These are phyloP conservation scores for Silene conica DNA, from an alignment of 148 eudicot genomes.

Conservation along the genomic window DNA sequence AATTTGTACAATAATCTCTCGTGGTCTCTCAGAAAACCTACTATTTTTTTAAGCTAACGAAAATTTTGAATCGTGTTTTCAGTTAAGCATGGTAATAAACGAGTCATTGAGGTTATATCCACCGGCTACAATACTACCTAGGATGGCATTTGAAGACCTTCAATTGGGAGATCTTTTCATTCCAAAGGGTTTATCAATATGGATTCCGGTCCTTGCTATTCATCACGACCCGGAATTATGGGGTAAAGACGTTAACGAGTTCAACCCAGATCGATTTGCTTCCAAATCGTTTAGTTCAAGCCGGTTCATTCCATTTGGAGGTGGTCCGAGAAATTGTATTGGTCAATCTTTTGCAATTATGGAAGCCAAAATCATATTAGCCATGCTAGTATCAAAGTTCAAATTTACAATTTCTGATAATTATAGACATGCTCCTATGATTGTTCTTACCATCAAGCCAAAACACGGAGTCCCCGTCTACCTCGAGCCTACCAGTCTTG, in stretches of 20 bases:
- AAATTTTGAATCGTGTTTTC: constrained; percentile 7
- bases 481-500: constrained; percentile 32
- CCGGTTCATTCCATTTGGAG: constrained; percentile 77
- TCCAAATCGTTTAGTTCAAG: constrained; percentile 52
- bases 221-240: constrained; percentile 74
- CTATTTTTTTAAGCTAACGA: neutral
- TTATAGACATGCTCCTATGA: constrained; percentile 78
- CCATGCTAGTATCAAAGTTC: constrained; percentile 58
- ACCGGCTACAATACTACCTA: constrained; percentile 75
- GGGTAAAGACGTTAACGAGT: constrained; percentile 77
- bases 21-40: no score
- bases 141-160: constrained; percentile 86
- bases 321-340: constrained; percentile 85
- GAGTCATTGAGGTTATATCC: constrained; percentile 83
- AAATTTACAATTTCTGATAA: constrained; percentile 58
- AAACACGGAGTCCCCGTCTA: constrained; percentile 83
- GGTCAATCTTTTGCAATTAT: constrained; percentile 78
- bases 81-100: constrained; percentile 82
- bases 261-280: constrained; percentile 70
- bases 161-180: constrained; percentile 66
- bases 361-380: constrained; percentile 85
- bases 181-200: constrained; percentile 84
- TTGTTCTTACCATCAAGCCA: constrained; percentile 82
- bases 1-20: no score
- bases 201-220: constrained; percentile 92